phyloP scores from a whole-genome alignment of 2,329 filamentous ascomycete genomes.

The Talaromyces sp. region DNA sequence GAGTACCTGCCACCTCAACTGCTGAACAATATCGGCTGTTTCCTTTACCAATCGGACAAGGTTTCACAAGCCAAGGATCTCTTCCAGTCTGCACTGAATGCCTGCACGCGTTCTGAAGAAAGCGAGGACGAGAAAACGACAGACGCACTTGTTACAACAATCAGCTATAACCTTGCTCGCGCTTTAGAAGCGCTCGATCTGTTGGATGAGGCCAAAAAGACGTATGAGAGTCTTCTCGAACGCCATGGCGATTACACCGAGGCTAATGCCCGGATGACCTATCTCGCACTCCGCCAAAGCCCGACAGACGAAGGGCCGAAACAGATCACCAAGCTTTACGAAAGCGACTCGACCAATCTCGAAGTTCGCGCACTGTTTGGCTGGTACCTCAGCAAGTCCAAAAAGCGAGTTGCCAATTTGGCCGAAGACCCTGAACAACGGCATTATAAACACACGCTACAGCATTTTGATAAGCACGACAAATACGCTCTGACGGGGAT shows the following conservation, averaged over 20 bases:
- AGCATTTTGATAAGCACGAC: constrained; percentile 94
- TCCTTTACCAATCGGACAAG: constrained; percentile 84
- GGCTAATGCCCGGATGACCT: constrained; percentile 80
- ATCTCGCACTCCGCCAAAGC: constrained; percentile 76
- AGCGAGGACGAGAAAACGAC: constrained; percentile 62
- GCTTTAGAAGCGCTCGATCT: constrained; percentile 85
- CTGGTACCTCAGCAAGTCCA: constrained; percentile 88
- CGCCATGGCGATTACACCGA: constrained; percentile 91
- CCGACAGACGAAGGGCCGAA: constrained; percentile 83
- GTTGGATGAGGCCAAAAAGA: constrained; percentile 74
- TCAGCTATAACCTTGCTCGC: constrained; percentile 91
- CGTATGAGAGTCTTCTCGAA: constrained; percentile 79
- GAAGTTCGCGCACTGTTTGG: constrained; percentile 91
- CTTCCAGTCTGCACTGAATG: constrained; percentile 86
- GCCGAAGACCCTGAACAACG: constrained; percentile 86
- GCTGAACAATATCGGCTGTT: constrained; percentile 96
- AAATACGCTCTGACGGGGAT: constrained; percentile 94
- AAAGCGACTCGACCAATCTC: constrained; percentile 75
- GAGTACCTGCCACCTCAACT: constrained; percentile 82
- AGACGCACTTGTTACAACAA: constrained; percentile 88
- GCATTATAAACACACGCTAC: constrained; percentile 93
- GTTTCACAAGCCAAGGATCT: constrained; percentile 73
- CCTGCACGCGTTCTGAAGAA: constrained; percentile 61
- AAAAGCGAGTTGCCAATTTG: constrained; percentile 74
- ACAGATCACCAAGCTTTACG: constrained; percentile 77